A percentile compares a stretch with the other conserved stretches of the same genome.
Conservation (phyloP, 805 yeast genomes). For the Suhomyces kilbournensis region DNA sequence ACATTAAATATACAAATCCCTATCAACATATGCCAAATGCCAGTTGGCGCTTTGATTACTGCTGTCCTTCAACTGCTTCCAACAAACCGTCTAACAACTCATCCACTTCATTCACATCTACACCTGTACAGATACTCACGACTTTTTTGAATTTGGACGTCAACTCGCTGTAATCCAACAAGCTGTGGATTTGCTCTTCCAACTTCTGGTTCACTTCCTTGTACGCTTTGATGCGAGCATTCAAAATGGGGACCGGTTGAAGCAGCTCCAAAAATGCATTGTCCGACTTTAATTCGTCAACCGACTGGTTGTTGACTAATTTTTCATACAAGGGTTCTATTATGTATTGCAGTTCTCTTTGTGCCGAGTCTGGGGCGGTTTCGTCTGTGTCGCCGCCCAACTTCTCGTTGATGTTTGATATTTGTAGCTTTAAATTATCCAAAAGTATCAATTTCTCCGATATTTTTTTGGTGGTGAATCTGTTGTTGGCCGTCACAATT, state of each 20-base stretch:
- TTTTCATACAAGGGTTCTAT: conserved; percentile 58
- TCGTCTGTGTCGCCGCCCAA: conserved; percentile 49
- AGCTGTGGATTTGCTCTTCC: conserved; percentile 47
- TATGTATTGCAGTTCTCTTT: conserved; percentile 87
- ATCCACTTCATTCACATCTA: conserved; percentile 77
- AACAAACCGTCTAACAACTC: conserved; percentile 77
- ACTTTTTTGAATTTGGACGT: conserved; percentile 77
- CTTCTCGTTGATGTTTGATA: conserved; percentile 39
- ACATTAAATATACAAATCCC: conserved; percentile 1
- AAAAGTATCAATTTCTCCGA: conserved; percentile 33
- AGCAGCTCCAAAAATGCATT: conserved; percentile 29
- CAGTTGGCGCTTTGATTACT: conserved; percentile 11
- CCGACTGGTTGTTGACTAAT: conserved; percentile 31
- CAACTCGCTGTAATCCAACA: conserved; percentile 44
- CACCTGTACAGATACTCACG: conserved; percentile 86
- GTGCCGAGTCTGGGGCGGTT: conserved; percentile 35
- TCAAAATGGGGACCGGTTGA: conserved; percentile 50
- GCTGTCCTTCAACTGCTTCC: conserved; percentile 80
- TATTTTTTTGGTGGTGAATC: conserved; percentile 35
- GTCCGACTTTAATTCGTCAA: conserved; percentile 22
- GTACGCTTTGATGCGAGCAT: conserved; percentile 82
- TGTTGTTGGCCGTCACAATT: conserved; percentile 41
- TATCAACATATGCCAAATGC: neutral
- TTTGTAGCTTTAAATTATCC: conserved; percentile 52
- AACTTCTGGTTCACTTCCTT: conserved; percentile 62